A percentile compares a stretch with the other conserved stretches of the same genome.
Evolutionary conservation across 148 eudicot genomes (phyloP).

Genomic region (Cornus florida): DNA sequence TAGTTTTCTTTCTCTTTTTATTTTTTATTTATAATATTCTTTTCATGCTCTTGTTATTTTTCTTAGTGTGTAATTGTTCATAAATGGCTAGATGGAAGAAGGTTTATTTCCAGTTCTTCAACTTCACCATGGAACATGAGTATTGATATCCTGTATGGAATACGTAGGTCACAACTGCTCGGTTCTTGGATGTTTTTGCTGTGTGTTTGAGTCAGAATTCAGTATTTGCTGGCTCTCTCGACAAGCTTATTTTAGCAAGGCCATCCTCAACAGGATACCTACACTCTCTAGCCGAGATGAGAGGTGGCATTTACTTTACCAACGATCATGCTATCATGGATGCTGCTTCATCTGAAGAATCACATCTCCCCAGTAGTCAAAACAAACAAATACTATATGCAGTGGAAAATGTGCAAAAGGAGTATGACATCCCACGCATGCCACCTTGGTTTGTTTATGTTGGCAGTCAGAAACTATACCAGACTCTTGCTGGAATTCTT

Average conservation of each 20-base stretch:
- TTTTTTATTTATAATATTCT: background rate
- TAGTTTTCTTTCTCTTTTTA: background rate
- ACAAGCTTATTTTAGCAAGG: constrained; percentile 53
- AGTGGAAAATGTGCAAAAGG: constrained; percentile 26
- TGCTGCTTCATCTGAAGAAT: constrained; percentile 34
- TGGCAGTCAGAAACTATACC: constrained; percentile 75
- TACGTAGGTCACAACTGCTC: constrained; percentile 69
- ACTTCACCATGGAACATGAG: constrained; percentile 1
- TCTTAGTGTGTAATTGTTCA: background rate
- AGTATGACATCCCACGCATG: constrained; percentile 76
- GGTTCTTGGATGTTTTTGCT: constrained; percentile 73
- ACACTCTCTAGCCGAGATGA: constrained; percentile 81
- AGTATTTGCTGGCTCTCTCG: constrained; percentile 81
- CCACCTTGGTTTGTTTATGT: constrained; percentile 89
- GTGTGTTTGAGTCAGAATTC: constrained; percentile 88
- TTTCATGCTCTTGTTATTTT: background rate
- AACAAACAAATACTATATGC: constrained; percentile 29
- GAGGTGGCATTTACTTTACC: constrained; percentile 29
- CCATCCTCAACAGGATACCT: constrained; percentile 69
- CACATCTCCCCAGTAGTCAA: constrained; percentile 18
- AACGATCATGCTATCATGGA: constrained; percentile 18
- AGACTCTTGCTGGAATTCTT: constrained; percentile 72
- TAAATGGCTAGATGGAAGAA: background rate
- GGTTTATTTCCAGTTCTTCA: background rate
- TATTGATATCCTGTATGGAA: constrained; percentile 9